Evolutionary conservation across 345 rosid species (phyloP), one percentile per base, ranked within the genome.

Genomic region (Heritiera littoralis): DNA sequence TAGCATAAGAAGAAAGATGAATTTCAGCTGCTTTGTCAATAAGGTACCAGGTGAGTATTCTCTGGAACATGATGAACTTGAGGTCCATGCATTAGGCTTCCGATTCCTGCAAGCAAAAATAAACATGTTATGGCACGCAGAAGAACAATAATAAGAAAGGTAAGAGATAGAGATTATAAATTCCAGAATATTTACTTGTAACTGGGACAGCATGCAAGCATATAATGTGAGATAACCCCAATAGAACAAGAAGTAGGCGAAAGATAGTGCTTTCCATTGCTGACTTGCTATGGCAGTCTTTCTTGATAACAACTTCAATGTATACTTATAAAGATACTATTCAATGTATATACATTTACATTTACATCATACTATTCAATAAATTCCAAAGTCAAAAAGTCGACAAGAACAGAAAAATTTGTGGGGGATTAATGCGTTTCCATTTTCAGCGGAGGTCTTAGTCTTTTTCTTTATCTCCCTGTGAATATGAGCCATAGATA

Each of bases 231-330:
- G 87, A 88, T 12, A 86, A 12, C 60, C 80, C 77, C 75, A 92
- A 54, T 20, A 84, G 46, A 73, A 82, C 76, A 43, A 89, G 60
- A 3, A 89, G 73, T 23, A 86, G 75, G 28, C 81, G 85, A 71
- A 88, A 74, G 60, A 65, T 18, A 74, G 78, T 74, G 71, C 80
- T 77, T 58, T 87, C 90, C 93, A 90, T 90, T 74, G 72, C 75
- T 61, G 9, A 17, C 77, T 51, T 68, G 41, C 68, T 78, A 55
- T 56, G 20, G 18, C 17, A n/a, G 17, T 56, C 35, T 63, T 63
- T 20, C 78, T 63, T 66, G 28, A 13, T 7, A n/a, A 72, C 52
- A 70, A 30, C 14, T 23, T 54, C 17, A 70, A 32, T 63, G 10
- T 20, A 35, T 35, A 60, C 18, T 72, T 32, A 30, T n/a, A 51